Conservation (phyloP, 352 stramenopile species). For the Globisporangium echinulatum region DNA sequence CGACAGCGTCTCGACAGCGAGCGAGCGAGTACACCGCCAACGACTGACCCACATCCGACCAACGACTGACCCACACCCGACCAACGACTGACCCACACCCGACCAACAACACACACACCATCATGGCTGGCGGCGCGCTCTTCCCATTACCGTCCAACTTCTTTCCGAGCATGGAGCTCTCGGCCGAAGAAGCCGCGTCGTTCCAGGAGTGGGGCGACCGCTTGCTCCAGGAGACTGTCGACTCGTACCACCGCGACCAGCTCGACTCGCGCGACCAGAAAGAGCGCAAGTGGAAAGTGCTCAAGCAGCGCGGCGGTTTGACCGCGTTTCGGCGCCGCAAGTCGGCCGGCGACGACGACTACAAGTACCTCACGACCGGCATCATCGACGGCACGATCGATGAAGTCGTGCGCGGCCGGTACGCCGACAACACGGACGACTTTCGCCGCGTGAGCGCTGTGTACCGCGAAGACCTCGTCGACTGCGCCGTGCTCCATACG, state of each 20-base stretch:
- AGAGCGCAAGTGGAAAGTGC: constrained; percentile 62
- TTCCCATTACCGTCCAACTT: constrained; percentile 61
- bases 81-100: no score
- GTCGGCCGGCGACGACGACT: constrained; percentile 39
- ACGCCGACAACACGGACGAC: constrained; percentile 61
- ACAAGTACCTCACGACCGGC: constrained; percentile 55
- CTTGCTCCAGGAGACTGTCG: constrained; percentile 58
- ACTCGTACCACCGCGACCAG: constrained; percentile 62
- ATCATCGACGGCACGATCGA: constrained; percentile 64
- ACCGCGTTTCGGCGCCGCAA: constrained; percentile 54
- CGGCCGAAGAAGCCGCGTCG: constrained; percentile 29
- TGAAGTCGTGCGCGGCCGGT: constrained; percentile 68
- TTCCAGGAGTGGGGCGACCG: constrained; percentile 65
- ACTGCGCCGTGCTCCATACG: constrained; percentile 65
- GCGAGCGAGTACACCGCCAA: background rate
- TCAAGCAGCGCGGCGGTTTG: constrained; percentile 57
- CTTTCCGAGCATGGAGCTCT: constrained; percentile 50
- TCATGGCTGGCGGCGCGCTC: constrained; percentile 16
- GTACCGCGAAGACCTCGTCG: constrained; percentile 70
- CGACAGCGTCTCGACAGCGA: no score
- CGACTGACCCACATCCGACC: no score
- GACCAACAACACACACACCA: background rate
- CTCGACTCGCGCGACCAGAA: constrained; percentile 52
- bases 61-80: no score
- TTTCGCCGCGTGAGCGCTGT: constrained; percentile 69